Conservation (phyloP, 2,329 filamentous ascomycete genomes). For the Calonectria multiphialidica region DNA sequence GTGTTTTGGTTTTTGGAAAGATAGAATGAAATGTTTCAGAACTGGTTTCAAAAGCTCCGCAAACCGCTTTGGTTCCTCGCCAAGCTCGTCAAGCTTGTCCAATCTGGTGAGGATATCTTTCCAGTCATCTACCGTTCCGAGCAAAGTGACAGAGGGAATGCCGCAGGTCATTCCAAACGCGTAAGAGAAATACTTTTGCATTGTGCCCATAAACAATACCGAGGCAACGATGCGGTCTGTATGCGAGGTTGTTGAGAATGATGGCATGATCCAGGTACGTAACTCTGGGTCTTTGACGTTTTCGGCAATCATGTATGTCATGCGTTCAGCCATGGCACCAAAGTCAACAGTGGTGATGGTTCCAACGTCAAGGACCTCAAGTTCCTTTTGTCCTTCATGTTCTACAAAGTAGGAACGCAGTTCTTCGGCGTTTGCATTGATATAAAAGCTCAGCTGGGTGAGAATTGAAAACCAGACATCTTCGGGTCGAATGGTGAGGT, state of each 20-base stretch:
- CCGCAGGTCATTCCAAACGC: conserved; percentile 54
- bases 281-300: conserved; percentile 56
- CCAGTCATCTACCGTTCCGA: conserved; percentile 62
- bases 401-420: conserved; percentile 56
- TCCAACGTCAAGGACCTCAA: background rate
- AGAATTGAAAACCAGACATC: conserved; percentile 67
- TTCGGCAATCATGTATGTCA: conserved; percentile 58
- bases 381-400: conserved; percentile 49
- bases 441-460: conserved; percentile 58
- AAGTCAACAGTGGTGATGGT: conserved; percentile 22
- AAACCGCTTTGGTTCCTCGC: conserved; percentile 50
- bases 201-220: conserved; percentile 63
- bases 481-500: conserved; percentile 62
- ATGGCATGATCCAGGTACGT: conserved; percentile 62
- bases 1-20: conserved; percentile 47
- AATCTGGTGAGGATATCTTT: conserved; percentile 46
- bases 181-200: conserved; percentile 61
- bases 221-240: conserved; percentile 56
- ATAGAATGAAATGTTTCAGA: conserved; percentile 50
- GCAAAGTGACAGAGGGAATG: conserved; percentile 63
- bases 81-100: conserved; percentile 52
- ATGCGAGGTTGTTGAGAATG: conserved; percentile 63
- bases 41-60: conserved; percentile 51
- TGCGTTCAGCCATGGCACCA: conserved; percentile 47
- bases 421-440: conserved; percentile 60